Evolutionary conservation across 495 filamentous ascomycete genomes (phyloP), one percentile per base, ranked within the genome.

Genomic region (Diplogelasinospora grovesii): DNA sequence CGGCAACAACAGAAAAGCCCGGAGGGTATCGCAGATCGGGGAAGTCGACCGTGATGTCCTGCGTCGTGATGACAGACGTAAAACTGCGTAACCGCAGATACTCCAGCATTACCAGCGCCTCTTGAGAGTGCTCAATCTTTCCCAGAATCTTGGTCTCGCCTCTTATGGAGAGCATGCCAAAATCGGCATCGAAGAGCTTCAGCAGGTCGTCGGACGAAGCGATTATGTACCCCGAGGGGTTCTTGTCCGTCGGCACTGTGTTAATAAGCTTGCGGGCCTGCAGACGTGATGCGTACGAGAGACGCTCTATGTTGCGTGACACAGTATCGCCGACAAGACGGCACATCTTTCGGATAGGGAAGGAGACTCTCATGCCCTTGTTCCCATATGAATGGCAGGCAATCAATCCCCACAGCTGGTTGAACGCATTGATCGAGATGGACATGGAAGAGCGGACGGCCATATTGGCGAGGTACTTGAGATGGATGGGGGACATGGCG

Each of bases 391-490:
- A 77, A 56, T 97, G 89, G 41, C 87, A 96, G 2, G 87, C 77
- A 14, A 96, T 86, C 23, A 96, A 67, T 0, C 89, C 90, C 89
- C 89, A 96, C 0, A 95, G 66, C 41, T 94, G 82, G 43, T 74
- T 68, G 53, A 92, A 89, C 0, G 83, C 83, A 41, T 85, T 90
- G 50, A 95, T 84, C 5, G 88, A 94, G 48, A 96, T 90, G 5
- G 89, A 94, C 88, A 95, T 95, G 42, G 86, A 93, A 1, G 87
- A 82, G 16, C 88, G 77, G 3, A 95, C 87, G 1, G 77, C 77
- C 89, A 95, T 95, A 55, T 95, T 85, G n/a, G 68, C 73, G 2
- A 95, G 70, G 45, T 95, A 95, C 52, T 93, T 93, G 31, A 95
- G 61, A 49, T 89, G 85, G 24, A 95, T 86, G 2, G 89, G 86